phyloP scores from a whole-genome alignment of 2,329 filamentous ascomycete species.

The Botrytis deweyae region DNA sequence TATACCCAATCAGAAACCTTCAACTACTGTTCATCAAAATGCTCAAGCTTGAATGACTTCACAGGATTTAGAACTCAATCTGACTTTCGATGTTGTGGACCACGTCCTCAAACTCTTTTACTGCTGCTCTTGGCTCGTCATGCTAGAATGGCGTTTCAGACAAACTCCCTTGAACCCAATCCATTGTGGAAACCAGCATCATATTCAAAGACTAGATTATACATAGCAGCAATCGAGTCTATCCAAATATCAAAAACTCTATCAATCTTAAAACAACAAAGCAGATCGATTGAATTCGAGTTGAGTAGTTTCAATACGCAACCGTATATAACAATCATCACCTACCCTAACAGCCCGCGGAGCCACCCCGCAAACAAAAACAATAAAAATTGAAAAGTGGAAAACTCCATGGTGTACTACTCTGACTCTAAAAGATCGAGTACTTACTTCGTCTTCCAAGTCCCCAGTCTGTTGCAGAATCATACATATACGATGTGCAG shows the following conservation, averaged over 20 bases:
- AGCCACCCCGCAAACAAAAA: not conserved
- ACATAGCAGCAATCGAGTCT: no score
- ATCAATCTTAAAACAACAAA: no score
- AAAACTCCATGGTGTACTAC: not conserved
- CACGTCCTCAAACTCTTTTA: no score
- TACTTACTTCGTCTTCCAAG: not conserved
- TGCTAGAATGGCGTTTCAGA: no score
- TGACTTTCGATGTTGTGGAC: no score
- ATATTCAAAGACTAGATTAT: no score
- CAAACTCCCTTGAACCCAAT: no score
- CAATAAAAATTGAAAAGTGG: not conserved
- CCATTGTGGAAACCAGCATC: no score
- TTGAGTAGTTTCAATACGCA: no score
- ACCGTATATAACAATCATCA: not conserved
- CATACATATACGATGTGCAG: not conserved
- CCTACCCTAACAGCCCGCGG: not conserved
- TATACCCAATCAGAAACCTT: not conserved
- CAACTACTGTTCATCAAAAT: not conserved
- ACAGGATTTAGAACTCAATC: not conserved
- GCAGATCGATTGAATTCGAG: no score
- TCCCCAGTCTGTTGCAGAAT: not conserved
- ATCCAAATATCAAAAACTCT: no score
- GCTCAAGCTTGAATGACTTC: not conserved
- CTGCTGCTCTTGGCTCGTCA: no score
- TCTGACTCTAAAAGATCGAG: not conserved